Conservation (phyloP, 116 monocot genomes). For the Papilionanthe hybrid region DNA sequence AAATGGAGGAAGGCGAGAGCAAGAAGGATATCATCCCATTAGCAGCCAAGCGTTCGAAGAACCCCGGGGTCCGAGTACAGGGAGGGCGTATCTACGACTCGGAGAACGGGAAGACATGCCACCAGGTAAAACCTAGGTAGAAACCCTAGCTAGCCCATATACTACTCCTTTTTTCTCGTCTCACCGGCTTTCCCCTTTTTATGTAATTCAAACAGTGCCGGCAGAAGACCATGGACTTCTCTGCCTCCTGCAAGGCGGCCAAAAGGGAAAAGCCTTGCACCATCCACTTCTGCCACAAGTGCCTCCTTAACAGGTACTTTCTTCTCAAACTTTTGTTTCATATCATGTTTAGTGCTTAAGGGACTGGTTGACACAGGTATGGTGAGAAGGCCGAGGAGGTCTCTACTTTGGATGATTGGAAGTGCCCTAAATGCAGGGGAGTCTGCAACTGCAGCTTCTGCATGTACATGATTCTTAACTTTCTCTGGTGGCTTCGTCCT, state of each 20-base stretch:
- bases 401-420: conserved; percentile 42
- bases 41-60: conserved; percentile 25
- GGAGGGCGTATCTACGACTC: conserved; percentile 64
- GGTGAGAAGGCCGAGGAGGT: conserved; percentile 69
- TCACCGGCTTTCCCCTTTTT: not conserved
- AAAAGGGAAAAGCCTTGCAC: conserved; percentile 47
- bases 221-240: conserved; percentile 74
- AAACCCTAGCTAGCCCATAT: not conserved
- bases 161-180: not conserved
- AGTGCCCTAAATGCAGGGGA: conserved; percentile 76
- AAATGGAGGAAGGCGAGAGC: not conserved
- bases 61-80: conserved; percentile 46
- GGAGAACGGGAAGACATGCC: conserved; percentile 69
- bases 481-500: not conserved
- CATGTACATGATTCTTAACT: conserved; percentile 37
- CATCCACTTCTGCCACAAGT: conserved; percentile 69
- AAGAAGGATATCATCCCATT: conserved; percentile 2
- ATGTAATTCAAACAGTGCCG: conserved; percentile 47
- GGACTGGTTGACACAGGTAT: conserved; percentile 34
- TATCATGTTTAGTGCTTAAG: not conserved
- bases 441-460: conserved; percentile 89
- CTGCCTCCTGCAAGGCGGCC: conserved; percentile 43
- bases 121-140: conserved; percentile 46
- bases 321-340: conserved; percentile 1
- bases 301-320: conserved; percentile 75